Conservation (phyloP, 768 basidiomycete species). For the Rhodotorula toruloides region DNA sequence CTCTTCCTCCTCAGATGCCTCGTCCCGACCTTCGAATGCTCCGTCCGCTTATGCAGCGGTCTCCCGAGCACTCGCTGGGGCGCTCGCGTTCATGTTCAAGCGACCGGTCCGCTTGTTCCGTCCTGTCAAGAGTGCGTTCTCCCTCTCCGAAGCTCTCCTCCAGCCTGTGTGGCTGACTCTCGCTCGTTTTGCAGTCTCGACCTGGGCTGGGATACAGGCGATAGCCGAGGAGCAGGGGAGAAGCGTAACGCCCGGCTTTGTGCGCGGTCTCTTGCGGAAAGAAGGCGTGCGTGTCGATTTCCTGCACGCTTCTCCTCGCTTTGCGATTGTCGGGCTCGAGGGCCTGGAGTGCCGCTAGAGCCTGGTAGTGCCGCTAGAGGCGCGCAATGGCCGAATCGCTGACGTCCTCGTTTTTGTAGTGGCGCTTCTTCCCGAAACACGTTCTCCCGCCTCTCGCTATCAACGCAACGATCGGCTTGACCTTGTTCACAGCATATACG, state of each 20-base stretch:
- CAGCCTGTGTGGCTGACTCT: too few species aligned
- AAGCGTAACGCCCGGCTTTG: conserved; percentile 19
- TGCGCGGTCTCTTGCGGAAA: conserved; percentile 19
- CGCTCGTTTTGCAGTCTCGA: conserved; percentile 21
- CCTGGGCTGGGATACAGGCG: conserved; percentile 36
- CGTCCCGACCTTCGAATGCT: neutral
- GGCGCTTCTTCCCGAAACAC: conserved; percentile 33
- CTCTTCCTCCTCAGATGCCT: neutral
- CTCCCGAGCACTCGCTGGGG: conserved; percentile 15
- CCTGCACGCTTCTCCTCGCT: too few species aligned
- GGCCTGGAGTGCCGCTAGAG: too few species aligned
- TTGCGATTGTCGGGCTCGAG: too few species aligned
- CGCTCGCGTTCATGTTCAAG: conserved; percentile 37
- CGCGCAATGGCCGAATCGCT: too few species aligned
- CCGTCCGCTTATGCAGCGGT: neutral
- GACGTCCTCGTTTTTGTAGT: too few species aligned
- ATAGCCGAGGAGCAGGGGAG: conserved; percentile 33
- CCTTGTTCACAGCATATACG: conserved; percentile 39
- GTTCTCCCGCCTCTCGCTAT: conserved; percentile 35
- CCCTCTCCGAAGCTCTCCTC: neutral
- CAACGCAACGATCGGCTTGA: conserved; percentile 40
- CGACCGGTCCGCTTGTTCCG: conserved; percentile 35
- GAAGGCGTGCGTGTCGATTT: conserved; percentile 17
- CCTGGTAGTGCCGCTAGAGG: too few species aligned
- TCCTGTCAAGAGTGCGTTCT: conserved; percentile 32